phyloP scores from a whole-genome alignment of 768 basidiomycete genomes.

The Hemileccinum rubropunctum region DNA sequence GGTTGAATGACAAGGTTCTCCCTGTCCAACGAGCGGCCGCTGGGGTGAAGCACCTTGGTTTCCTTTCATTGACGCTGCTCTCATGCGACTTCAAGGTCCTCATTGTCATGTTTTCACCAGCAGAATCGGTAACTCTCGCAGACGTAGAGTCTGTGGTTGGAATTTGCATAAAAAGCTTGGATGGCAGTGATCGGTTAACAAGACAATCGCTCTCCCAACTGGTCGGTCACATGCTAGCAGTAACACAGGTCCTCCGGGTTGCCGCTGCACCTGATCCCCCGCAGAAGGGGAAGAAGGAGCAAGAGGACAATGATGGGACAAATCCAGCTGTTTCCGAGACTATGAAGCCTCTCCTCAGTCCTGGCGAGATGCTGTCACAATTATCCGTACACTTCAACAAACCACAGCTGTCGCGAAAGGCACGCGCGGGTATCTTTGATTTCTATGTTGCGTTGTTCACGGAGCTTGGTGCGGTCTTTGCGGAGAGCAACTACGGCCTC shows the following conservation, averaged over 20 bases:
- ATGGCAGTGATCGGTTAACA: slow-evolving; percentile 80
- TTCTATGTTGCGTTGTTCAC: slow-evolving; percentile 79
- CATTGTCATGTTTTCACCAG: slow-evolving; percentile 55
- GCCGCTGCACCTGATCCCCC: slow-evolving; percentile 42
- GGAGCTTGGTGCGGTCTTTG: slow-evolving; percentile 70
- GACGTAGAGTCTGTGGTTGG: slow-evolving; percentile 79
- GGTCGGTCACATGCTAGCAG: slow-evolving; percentile 78
- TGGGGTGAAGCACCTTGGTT: slow-evolving; percentile 47
- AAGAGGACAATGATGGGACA: slow-evolving; percentile 57
- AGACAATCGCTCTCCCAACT: slow-evolving; percentile 78
- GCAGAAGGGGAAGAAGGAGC: slow-evolving; percentile 63
- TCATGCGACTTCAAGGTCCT: slow-evolving; percentile 43
- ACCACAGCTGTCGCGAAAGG: slow-evolving; percentile 59
- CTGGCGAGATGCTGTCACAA: slow-evolving; percentile 77
- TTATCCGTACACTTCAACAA: slow-evolving; percentile 84
- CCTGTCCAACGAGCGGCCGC: slow-evolving; percentile 84
- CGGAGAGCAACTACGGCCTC: slow-evolving; percentile 79
- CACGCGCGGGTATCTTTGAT: slow-evolving; percentile 84
- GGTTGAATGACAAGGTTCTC: slow-evolving; percentile 77
- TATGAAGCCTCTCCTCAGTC: slow-evolving; percentile 66
- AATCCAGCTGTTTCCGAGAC: slow-evolving; percentile 47
- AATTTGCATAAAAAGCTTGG: slow-evolving; percentile 69
- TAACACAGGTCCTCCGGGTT: slow-evolving; percentile 70
- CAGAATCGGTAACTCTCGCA: slow-evolving; percentile 50
- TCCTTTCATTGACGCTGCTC: slow-evolving; percentile 1